Base-by-base conservation (phyloP, 2,329 filamentous ascomycete species). In the Aspergillus novofumigatus region DNA sequence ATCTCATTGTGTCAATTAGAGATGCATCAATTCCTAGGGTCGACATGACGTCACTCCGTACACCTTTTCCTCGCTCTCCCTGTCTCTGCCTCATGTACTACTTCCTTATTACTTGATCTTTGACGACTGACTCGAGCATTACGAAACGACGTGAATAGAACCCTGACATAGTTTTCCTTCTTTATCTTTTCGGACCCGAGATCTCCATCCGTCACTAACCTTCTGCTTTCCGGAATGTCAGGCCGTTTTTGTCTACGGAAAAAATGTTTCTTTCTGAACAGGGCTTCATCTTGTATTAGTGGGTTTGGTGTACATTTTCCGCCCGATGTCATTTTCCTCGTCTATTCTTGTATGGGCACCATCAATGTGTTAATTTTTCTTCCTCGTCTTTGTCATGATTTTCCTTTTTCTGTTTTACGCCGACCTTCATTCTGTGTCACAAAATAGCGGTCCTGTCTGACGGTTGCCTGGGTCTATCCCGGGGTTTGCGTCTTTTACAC, bases 281-380 rank as follows among this genome's bases (percentile, higher is more conserved):
- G 21, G 9, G 10, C 21, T 26, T 26, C 23, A n/a, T 25, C 11
- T 8, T 47, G 21, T 47, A 47, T 26, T 21, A 14, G 44, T 47
- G 44, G 44, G 21, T 20, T 47, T 47, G 44, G 44, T 47, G 44
- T 47, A 47, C 44, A 47, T 23, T 47, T 47, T 47, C 23, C 20
- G 2, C 5, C 21, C 48, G 41, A 54, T 23, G 44, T 59, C 56
- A 25, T 69, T 71, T 57, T 67, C 71, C 54, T 67, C 63, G 59
- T 64, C 54, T 68, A 58, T 59, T 62, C 48, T 57, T 62, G 51
- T 67, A 63, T 60, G 53, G 62, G 60, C 45, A 65, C 62, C 54
- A 54, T 50, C 48, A 29, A 35, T 49, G 29, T 49, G 25, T 32
- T 54, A 20, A 26, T 17, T 25, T 26, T 14, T 17, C 44, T 23